phyloP scores from a whole-genome alignment of 345 rosid species.

The Acer campestre region DNA sequence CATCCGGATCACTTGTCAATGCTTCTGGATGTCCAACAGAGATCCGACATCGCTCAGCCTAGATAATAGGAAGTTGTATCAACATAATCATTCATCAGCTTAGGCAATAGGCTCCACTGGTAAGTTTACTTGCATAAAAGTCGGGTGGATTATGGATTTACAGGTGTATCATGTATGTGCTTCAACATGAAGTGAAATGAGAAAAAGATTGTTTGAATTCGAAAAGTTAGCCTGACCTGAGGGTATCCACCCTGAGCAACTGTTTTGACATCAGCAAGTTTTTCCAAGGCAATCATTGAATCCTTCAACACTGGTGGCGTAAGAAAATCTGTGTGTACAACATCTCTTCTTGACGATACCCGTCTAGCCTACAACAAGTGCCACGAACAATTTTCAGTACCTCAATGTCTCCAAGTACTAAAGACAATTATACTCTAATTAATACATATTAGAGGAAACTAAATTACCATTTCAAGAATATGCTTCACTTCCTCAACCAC shows the following conservation, averaged over 20 bases:
- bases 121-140: background rate
- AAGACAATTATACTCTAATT: background rate
- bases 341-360: conserved; percentile 67
- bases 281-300: conserved; percentile 57
- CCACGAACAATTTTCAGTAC: background rate
- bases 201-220: background rate
- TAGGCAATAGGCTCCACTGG: background rate
- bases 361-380: conserved; percentile 56
- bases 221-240: conserved; percentile 47
- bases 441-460: background rate
- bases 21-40: conserved; percentile 79
- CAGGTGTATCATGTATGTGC: background rate
- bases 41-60: conserved; percentile 95
- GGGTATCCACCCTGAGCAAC: conserved; percentile 92
- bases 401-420: background rate
- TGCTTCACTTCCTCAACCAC: conserved; percentile 70
- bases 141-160: background rate
- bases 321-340: conserved; percentile 75
- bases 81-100: conserved; percentile 4
- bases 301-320: conserved; percentile 80
- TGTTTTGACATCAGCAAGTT: conserved; percentile 66
- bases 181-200: no score
- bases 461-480: conserved; percentile 71
- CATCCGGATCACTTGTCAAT: conserved; percentile 60
- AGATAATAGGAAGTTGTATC: conserved; percentile 23